Evolutionary conservation across 176 grass and related monocot genomes (phyloP).

Genomic region (Poa annua): DNA sequence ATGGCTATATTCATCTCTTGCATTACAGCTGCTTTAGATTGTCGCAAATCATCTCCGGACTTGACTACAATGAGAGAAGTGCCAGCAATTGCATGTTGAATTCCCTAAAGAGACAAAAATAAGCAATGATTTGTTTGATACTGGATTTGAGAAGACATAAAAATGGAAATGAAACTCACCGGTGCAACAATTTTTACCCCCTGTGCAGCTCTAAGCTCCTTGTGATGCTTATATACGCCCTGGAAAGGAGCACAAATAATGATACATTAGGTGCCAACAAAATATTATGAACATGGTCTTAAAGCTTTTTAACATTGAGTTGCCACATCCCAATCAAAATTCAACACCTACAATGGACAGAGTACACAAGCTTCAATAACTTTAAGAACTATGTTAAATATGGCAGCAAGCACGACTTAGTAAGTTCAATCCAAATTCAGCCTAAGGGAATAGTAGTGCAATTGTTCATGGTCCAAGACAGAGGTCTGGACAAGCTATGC

Average conservation of each 20-base stretch:
- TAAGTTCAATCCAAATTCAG: slow-evolving; percentile 10
- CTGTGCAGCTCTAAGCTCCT: slow-evolving; percentile 77
- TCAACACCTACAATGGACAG: background rate
- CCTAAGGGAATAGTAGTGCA: background rate
- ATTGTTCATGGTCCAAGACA: background rate
- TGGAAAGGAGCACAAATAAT: slow-evolving; percentile 21
- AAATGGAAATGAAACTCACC: background rate
- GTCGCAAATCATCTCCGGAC: slow-evolving; percentile 10
- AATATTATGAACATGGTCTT: too few species aligned
- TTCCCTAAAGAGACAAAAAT: slow-evolving; percentile 1
- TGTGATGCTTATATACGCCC: slow-evolving; percentile 65
- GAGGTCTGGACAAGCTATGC: background rate
- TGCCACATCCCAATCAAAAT: background rate
- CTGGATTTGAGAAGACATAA: background rate
- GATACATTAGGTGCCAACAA: background rate
- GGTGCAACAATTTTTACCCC: slow-evolving; percentile 71
- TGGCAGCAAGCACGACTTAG: background rate
- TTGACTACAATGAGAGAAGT: slow-evolving; percentile 5
- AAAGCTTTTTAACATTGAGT: background rate
- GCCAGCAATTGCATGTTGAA: slow-evolving; percentile 21
- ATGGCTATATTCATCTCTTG: background rate
- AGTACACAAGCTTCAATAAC: background rate
- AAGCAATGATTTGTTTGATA: background rate
- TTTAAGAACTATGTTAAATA: background rate
- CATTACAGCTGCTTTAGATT: slow-evolving; percentile 16